Evolutionary conservation across 441 rosid species (phyloP).

Genomic region (Cnidoscolus chayamansa): DNA sequence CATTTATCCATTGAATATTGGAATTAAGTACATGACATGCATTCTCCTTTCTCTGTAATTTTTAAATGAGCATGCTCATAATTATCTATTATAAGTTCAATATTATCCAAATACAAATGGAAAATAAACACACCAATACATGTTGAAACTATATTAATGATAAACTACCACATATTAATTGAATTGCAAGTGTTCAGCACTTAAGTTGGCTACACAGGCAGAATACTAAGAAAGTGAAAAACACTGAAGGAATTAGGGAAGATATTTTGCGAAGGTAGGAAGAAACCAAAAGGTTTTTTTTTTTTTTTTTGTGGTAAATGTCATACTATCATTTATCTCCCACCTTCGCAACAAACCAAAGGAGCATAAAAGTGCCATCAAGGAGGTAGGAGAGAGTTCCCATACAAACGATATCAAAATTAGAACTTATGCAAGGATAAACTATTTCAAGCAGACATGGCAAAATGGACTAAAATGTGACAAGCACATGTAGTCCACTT

Average conservation of each 20-base stretch:
- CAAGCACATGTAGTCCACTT: no score
- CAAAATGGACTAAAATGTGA: no score
- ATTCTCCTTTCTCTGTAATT: neutral
- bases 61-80: neutral
- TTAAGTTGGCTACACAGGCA: neutral
- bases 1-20: slow-evolving; percentile 18
- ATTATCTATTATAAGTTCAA: neutral
- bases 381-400: neutral
- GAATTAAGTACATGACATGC: slow-evolving; percentile 4
- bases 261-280: neutral
- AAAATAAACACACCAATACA: neutral
- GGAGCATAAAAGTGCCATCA: neutral
- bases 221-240: neutral
- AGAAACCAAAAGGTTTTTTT: neutral
- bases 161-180: neutral
- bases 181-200: neutral
- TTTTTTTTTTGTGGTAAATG: neutral
- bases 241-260: neutral
- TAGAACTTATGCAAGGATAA: neutral
- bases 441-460: neutral
- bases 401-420: neutral
- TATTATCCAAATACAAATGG: neutral
- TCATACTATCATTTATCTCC: no score
- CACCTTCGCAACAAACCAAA: neutral
- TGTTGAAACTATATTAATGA: neutral